A percentile compares a stretch with the other conserved stretches of the same genome.
Conservation (phyloP, 192 early-diverging fungal species). For the Spizellomyces punctatus region DNA sequence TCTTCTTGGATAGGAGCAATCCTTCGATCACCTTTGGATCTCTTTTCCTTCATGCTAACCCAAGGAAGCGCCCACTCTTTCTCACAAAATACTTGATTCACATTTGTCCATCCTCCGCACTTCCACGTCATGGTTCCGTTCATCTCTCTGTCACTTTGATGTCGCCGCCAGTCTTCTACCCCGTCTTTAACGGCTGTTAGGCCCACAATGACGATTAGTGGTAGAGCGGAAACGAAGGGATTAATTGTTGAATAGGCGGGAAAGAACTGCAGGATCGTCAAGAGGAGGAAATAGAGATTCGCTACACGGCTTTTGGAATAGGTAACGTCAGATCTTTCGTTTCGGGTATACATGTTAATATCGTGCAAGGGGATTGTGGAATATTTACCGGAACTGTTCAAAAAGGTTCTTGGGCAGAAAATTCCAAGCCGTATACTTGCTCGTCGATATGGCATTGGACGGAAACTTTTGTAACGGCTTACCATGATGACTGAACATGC, state of each 20-base stretch:
- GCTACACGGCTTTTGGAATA: slow-evolving; percentile 43
- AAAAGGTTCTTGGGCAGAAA: slow-evolving; percentile 93
- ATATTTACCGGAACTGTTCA: slow-evolving; percentile 85
- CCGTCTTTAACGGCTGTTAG: slow-evolving; percentile 88
- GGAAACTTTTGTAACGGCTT: slow-evolving; percentile 48
- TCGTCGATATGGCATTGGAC: slow-evolving; percentile 83
- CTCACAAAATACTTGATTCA: slow-evolving; percentile 22
- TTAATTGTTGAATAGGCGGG: slow-evolving; percentile 79
- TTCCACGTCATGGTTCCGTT: slow-evolving; percentile 50
- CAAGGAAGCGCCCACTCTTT: slow-evolving; percentile 4
- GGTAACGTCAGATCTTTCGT: neutral
- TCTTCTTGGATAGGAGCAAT: neutral
- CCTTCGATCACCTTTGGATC: neutral
- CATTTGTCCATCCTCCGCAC: slow-evolving; percentile 21
- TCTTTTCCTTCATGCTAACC: neutral
- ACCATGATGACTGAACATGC: slow-evolving; percentile 7
- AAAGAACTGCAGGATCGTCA: slow-evolving; percentile 81
- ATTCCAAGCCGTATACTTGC: slow-evolving; percentile 84
- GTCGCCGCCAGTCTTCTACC: slow-evolving; percentile 89
- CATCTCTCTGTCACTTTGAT: slow-evolving; percentile 78
- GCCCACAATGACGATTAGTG: slow-evolving; percentile 76
- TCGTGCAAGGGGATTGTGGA: slow-evolving; percentile 46
- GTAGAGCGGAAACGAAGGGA: slow-evolving; percentile 78
- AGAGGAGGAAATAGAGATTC: slow-evolving; percentile 82
- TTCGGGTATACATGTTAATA: neutral